Evolutionary conservation across 2,329 filamentous ascomycete species (phyloP).

Genomic region (Trichophyton equinum): DNA sequence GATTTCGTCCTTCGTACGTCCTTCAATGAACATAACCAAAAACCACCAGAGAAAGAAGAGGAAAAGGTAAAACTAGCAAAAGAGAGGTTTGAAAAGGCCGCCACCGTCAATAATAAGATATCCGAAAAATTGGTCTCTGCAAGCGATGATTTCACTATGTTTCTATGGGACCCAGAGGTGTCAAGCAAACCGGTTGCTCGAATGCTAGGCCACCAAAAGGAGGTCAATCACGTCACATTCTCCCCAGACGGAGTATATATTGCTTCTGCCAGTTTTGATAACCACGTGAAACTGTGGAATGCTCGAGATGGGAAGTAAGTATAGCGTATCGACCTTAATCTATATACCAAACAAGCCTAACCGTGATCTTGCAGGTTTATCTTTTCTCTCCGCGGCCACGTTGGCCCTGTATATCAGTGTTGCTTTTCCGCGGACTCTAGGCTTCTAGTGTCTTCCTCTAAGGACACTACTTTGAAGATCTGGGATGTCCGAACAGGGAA

Average conservation of each 20-base stretch:
- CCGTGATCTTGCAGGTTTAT: slow-evolving; percentile 60
- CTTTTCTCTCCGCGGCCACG: slow-evolving; percentile 76
- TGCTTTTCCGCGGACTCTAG: slow-evolving; percentile 85
- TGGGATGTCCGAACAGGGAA: slow-evolving; percentile 86
- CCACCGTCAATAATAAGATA: slow-evolving; percentile 60
- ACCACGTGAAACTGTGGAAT: slow-evolving; percentile 88
- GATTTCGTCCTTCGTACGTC: slow-evolving; percentile 78
- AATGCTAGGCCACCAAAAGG: slow-evolving; percentile 88
- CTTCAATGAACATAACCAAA: slow-evolving; percentile 71
- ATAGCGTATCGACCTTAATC: slow-evolving; percentile 58
- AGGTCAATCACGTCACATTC: slow-evolving; percentile 91
- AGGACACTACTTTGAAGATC: slow-evolving; percentile 87
- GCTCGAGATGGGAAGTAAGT: slow-evolving; percentile 53
- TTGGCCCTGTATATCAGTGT: slow-evolving; percentile 82
- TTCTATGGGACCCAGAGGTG: slow-evolving; percentile 73
- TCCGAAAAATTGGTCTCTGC: slow-evolving; percentile 80
- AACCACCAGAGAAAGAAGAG: slow-evolving; percentile 54
- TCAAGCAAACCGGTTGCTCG: slow-evolving; percentile 76
- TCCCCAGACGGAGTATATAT: slow-evolving; percentile 80
- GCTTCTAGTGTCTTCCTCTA: slow-evolving; percentile 74
- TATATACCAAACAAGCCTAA: slow-evolving; percentile 91
- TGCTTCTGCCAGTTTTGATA: slow-evolving; percentile 81
- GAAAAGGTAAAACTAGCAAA: slow-evolving; percentile 64
- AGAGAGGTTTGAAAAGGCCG: slow-evolving; percentile 74
- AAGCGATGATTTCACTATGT: slow-evolving; percentile 93